These are phyloP conservation scores for Pleurotus tuber-regium DNA, from an alignment of 768 basidiomycete genomes.

Conservation along the genomic window DNA sequence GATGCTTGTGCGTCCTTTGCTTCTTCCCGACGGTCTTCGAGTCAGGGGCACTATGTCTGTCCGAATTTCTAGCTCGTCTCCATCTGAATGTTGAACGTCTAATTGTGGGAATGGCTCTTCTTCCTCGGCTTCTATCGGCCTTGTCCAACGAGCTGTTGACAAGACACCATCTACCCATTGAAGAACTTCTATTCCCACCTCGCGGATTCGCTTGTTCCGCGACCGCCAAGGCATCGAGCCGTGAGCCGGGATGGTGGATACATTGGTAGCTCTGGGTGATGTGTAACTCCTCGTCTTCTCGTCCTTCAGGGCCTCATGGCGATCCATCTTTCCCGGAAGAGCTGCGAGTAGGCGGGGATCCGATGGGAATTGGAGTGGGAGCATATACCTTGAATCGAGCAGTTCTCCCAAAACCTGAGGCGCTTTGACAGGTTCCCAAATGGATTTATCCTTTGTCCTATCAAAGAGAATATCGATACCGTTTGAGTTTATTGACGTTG, in stretches of 20 bases:
- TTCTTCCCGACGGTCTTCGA: conserved; percentile 57
- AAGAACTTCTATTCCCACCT: conserved; percentile 56
- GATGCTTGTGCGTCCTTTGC: conserved; percentile 51
- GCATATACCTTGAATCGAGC: conserved; percentile 90
- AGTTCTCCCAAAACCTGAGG: conserved; percentile 88
- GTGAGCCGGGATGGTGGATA: conserved; percentile 10
- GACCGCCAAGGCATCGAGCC: conserved; percentile 58
- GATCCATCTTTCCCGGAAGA: conserved; percentile 46
- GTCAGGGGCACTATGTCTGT: conserved; percentile 62
- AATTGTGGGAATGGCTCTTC: conserved; percentile 24
- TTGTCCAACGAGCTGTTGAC: conserved; percentile 60
- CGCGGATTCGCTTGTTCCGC: conserved; percentile 56
- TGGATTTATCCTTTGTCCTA: conserved; percentile 53
- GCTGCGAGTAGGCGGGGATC: conserved; percentile 78
- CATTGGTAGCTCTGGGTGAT: conserved; percentile 28
- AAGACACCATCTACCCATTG: conserved; percentile 70
- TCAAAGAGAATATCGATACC: conserved; percentile 84
- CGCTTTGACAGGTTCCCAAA: conserved; percentile 77
- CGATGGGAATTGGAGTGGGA: conserved; percentile 81
- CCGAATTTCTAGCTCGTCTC: conserved; percentile 36
- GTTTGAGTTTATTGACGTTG: conserved; percentile 36
- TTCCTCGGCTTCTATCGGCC: conserved; percentile 35
- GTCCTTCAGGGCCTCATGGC: conserved; percentile 27
- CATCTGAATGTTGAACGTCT: conserved; percentile 28
- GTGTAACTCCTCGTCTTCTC: conserved; percentile 13